phyloP scores from a whole-genome alignment of 2,329 filamentous ascomycete genomes.

The Colletotrichum acutatum region DNA sequence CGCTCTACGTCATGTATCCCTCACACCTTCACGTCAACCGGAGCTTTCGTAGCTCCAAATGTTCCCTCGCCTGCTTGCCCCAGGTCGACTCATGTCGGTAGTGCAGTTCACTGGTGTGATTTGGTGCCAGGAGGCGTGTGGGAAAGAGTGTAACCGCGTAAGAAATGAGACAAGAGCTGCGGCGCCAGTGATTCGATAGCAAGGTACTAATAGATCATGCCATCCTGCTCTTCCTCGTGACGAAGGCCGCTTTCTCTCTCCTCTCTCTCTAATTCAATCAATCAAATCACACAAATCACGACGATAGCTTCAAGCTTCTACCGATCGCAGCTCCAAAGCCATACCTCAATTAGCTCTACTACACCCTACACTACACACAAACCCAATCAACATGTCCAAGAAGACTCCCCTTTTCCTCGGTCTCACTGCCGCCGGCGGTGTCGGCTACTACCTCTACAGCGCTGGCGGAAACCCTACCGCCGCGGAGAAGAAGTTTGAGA shows the following conservation, averaged over 20 bases:
- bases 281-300: constrained; percentile 9
- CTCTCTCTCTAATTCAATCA: constrained; percentile 16
- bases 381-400: constrained; percentile 54
- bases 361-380: not conserved
- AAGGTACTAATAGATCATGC: constrained; percentile 34
- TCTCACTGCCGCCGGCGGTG: constrained; percentile 71
- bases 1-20: constrained; percentile 43
- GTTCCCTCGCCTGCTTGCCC: not conserved
- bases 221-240: constrained; percentile 3
- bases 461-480: constrained; percentile 84
- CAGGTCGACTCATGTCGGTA: constrained; percentile 1
- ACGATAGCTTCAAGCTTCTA: not conserved
- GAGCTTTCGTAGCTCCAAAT: constrained; percentile 21
- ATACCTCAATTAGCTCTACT: not conserved
- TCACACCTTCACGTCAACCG: constrained; percentile 21
- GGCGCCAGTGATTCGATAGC: constrained; percentile 17
- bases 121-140: constrained; percentile 9
- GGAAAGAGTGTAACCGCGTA: constrained; percentile 23
- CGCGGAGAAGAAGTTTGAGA: constrained; percentile 88
- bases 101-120: constrained; percentile 18
- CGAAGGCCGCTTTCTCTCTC: not conserved
- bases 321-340: not conserved
- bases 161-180: constrained; percentile 23
- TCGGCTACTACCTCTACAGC: constrained; percentile 91
- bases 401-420: constrained; percentile 64